Evolutionary conservation across 1,284 basidiomycete genomes (phyloP), one percentile per base, ranked within the genome.

Genomic region (Cryptococcus sp.): DNA sequence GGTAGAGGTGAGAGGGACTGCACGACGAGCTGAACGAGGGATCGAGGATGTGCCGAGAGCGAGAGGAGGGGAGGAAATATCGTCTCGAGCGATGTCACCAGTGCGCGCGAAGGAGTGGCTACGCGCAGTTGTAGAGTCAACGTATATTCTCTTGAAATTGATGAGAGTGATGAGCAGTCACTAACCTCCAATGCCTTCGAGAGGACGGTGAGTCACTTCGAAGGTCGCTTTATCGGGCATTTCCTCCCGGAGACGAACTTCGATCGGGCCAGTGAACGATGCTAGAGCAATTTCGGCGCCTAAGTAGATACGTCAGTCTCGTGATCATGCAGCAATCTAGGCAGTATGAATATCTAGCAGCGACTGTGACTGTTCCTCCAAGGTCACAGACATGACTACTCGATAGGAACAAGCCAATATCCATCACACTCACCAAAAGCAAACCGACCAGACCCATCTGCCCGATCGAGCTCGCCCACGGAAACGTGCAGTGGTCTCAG

Each of bases 11-110:
- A 86, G 25, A 81, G 67, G 17, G 78, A 78, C 72, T 84, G 87
- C 54, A 86, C 84, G 19, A 87, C 86, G 49, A 84, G 72, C 65
- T 89, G 89, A 45, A 90, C 78, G 62, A 86, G 76, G 11, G 83
- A 80, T 55, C 83, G 76, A 19, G 83, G 83, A 73, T 82, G 73
- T 62, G 81, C 70, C 63, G 80, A 66, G 19, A 83, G 75, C 38
- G 78, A 66, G 44, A 84, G 74, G 7, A 83, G 71, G 4, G 78
- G 75, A 4, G 67, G 57, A 53, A 80, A 73, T 42, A 80, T 69
- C 15, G 64, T 67, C 38, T 61, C 44, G 22, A 81, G 65, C 3
- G 71, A 66, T 3, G 70, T 60, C 39, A 77, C 72, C n/a, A 79
- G 58, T 0, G 80, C 68, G 64, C 78, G 74, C 5, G 74, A 73